phyloP scores from a whole-genome alignment of 2,329 filamentous ascomycete species.

The Hypomyces perniciosus region DNA sequence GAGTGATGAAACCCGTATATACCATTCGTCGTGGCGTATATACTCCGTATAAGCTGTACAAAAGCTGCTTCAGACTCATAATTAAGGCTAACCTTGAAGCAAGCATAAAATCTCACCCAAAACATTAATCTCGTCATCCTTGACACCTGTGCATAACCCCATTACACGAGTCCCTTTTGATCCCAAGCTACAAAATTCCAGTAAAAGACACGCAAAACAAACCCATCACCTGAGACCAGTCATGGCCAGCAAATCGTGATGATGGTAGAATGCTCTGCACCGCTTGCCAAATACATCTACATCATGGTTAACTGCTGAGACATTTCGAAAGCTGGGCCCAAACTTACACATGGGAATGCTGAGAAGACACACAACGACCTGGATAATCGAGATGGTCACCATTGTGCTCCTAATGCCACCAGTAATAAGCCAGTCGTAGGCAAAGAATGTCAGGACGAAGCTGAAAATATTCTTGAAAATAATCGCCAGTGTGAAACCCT shows the following conservation, averaged over 20 bases:
- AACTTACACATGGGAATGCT: constrained; percentile 75
- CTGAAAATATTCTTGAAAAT: constrained; percentile 95
- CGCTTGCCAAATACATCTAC: constrained; percentile 73
- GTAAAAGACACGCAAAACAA: background rate
- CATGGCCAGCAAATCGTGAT: constrained; percentile 60
- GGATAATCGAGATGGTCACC: constrained; percentile 65
- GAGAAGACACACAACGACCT: constrained; percentile 68
- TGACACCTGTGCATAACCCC: background rate
- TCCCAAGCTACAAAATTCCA: background rate
- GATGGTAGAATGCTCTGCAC: constrained; percentile 67
- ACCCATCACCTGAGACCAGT: constrained; percentile 23
- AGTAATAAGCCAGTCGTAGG: constrained; percentile 72
- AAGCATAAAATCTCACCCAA: constrained; percentile 12
- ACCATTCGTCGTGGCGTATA: background rate
- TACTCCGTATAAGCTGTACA: background rate
- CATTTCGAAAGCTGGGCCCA: too few relatives aligned
- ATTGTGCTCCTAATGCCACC: constrained; percentile 60
- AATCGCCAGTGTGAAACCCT: constrained; percentile 83
- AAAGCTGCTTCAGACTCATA: too few relatives aligned
- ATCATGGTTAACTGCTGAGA: background rate
- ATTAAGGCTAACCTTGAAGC: too few relatives aligned
- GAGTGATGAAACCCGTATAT: background rate
- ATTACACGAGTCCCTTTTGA: background rate
- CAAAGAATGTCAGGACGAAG: constrained; percentile 76
- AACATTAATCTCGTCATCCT: background rate